Evolutionary conservation across 2,329 filamentous ascomycete genomes (phyloP), one percentile per base, ranked within the genome.

Genomic region (Arthrinium puccinioides): DNA sequence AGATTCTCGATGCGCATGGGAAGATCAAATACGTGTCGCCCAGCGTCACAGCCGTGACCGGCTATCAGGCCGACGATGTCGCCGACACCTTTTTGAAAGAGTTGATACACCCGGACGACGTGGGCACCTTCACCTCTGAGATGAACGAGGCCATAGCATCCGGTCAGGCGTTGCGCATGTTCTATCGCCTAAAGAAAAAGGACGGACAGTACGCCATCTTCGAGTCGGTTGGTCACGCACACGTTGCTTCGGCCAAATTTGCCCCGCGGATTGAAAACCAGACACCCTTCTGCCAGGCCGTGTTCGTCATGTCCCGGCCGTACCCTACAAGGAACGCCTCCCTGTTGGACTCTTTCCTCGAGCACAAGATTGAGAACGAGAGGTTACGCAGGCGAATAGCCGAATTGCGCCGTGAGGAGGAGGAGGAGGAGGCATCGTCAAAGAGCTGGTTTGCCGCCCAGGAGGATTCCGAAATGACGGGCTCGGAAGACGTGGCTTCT

Each of bases 321-420:
- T 95, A 96, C 57, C 88, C 87, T 5, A 94, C 85, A 21, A 89
- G 85, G 62, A 94, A 90, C 54, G 82, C 87, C 1, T 77, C 76
- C 4, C 70, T 96, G 9, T 70, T 96, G 15, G 89, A 97, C 62
- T 94, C 88, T 0, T 96, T 96, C 52, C 70, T 97, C 20, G 90
- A 97, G 58, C 89, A 96, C 65, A 96, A 96, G 62, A 90, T 95
- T 38, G 90, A 96, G 59, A 95, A 96, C 52, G 88, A 95, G 64
- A 78, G 89, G 5, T 63, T 97, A 33, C 80, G 79, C 52, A 84
- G 87, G 50, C 79, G 87, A 29, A 94, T 97, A 44, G 80, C 83
- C 14, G 87, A 94, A 61, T 68, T 96, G 38, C 86, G 85, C 48
- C 74, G 76, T 43, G 90, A 96, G 59, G 90, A 96, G 58, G 79